Base-by-base conservation (phyloP, 805 yeast species). In the Priceomyces medius region DNA sequence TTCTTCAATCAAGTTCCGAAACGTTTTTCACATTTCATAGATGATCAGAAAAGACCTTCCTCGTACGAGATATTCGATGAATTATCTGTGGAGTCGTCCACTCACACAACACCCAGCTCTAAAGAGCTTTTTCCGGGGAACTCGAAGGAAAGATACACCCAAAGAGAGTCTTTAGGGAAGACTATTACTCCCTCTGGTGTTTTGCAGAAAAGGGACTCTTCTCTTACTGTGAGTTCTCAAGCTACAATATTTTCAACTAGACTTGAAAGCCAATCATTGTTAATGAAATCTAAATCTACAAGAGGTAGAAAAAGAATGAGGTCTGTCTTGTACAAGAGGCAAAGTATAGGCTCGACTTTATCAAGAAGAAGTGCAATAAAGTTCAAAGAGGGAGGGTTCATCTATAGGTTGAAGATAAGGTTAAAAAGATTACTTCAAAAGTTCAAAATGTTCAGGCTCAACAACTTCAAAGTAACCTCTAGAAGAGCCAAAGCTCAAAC, bases 181-280 rank as follows among this genome's bases (percentile, higher is more conserved):
- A 33, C 37, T 10, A 14, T 16, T 5, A 27, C 31, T 8, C 17
- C 26, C 14, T 31, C 42, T 10, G 20, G 17, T 14, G 27, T 40
- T 4, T 35, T 42, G 5, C n/a, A n/a, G n/a, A 46, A 55, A 5
- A 42, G 63, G 19, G 64, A 61, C 31, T 63, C 66, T 26, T 63
- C 71, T 35, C 55, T 59, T 32, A 62, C 29, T 8, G 61, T 63
- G 69, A 73, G 66, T 3, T 67, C 73, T 0, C 74, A 68, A 46
- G 74, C 71, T 19, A 70, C 76, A 0, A 69, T 69, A 26, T 69
- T 69, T 46, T 66, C 73, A n/a, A 69, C 74, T 7, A 51, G 71
- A 43, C 54, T 48, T 10, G 59, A 51, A 14, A 54, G 47, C 14
- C 31, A 38, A 19, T 20, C 38, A 20, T 18, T 27, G n/a, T 26